These are phyloP conservation scores for Trichoderma brevicompactum DNA, from an alignment of 2,329 filamentous ascomycete species.

Conservation along the genomic window DNA sequence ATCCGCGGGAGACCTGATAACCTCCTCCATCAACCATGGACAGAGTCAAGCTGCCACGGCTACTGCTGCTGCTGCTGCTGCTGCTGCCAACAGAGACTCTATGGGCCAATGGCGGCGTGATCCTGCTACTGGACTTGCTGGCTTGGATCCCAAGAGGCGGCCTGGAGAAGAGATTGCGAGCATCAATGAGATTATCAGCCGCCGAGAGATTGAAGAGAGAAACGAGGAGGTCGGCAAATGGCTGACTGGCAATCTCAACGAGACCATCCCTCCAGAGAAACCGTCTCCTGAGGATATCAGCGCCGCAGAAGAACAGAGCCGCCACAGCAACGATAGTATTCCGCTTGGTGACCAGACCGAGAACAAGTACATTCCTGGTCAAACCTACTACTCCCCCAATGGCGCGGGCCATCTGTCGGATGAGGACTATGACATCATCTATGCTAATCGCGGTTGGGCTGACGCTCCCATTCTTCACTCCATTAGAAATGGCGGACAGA, in stretches of 20 bases:
- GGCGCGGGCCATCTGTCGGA: conserved; percentile 50
- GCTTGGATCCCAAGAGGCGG: conserved; percentile 54
- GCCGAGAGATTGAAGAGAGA: conserved; percentile 49
- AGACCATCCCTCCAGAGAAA: conserved; percentile 37
- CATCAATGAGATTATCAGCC: conserved; percentile 53
- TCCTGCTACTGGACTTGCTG: conserved; percentile 47
- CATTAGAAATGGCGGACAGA: conserved; percentile 45
- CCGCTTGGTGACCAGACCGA: conserved; percentile 53
- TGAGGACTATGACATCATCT: conserved; percentile 56
- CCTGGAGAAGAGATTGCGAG: conserved; percentile 50
- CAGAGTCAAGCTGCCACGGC: conserved; percentile 2
- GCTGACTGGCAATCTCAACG: conserved; percentile 47
- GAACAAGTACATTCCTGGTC: conserved; percentile 54
- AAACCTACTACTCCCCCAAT: conserved; percentile 53
- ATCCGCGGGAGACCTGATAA: conserved; percentile 48
- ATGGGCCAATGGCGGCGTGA: conserved; percentile 50
- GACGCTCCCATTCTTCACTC: conserved; percentile 52
- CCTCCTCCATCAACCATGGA: conserved; percentile 32
- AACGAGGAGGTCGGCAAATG: conserved; percentile 58
- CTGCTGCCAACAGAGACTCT: conserved; percentile 43
- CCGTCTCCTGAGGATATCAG: conserved; percentile 35
- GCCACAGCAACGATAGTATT: conserved; percentile 49
- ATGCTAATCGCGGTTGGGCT: conserved; percentile 53
- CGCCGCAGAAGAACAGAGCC: conserved; percentile 32
- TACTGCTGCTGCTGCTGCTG: not conserved